Evolutionary conservation across 768 basidiomycete species (phyloP), one percentile per base, ranked within the genome.

Genomic region (Epithele typhae): DNA sequence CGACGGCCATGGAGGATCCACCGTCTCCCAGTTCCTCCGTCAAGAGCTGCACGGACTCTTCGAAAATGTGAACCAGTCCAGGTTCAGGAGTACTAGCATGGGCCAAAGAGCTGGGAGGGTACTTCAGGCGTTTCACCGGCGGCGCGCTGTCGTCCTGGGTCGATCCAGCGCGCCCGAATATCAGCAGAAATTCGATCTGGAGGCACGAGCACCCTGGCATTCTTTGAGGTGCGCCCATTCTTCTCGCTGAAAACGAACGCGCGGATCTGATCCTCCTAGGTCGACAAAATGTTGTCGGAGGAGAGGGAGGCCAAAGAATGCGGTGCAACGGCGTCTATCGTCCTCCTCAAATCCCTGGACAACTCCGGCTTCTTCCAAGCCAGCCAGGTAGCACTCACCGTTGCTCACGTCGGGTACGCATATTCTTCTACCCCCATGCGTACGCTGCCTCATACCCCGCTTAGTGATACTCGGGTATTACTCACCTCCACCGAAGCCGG

Each of bases 1-100:
- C 62, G 93, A 96, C 48, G 93, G 93, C 7, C 93, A 96, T 59
- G 93, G 93, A 6, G 93, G 93, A 8, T 84, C 84, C n/a, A 84
- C 84, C 9, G 92, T 94, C 15, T 86, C 92, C 2, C 81, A 89
- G 49, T 93, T 82, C 63, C 72, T 93, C 24, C 81, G 86, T 17
- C 84, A 93, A 54, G 85, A 95, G 62, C 67, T 95, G 10, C 92
- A 94, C 57, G 82, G 82, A 1, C 68, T 92, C 42, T 85, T 95
- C 49, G 92, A 95, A 64, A 80, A 81, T 5, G 88, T 80, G 5
- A 59, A 87, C 58, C 85, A 86, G 59, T 64, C 73, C 1, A 21
- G 82, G 93, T 23, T 84, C 87, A 4, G 87, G 89, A 24, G 67
- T 91, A 18, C 85, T 80, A 55, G 73, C 72, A 9, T 91, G 87